phyloP scores from a whole-genome alignment of 495 filamentous ascomycete genomes.

The Xylaria flabelliformis region DNA sequence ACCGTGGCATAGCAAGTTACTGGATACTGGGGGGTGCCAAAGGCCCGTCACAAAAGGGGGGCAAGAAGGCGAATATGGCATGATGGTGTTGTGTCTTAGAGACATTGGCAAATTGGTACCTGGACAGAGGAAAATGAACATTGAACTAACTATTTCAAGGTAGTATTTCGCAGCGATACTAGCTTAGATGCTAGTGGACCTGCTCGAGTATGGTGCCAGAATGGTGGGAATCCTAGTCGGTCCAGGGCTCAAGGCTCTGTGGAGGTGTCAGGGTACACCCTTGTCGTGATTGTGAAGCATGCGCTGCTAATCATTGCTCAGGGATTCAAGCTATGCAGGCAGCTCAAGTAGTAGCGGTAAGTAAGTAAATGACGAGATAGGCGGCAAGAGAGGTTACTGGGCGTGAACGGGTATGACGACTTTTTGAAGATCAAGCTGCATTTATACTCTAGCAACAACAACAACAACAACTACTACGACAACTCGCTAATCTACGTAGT shows the following conservation, averaged over 20 bases:
- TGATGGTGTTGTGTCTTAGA: constrained; percentile 28
- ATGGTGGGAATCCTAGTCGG: constrained; percentile 28
- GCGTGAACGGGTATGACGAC: neutral
- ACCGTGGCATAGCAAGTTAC: constrained; percentile 21
- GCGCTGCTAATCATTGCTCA: constrained; percentile 45
- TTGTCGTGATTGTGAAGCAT: constrained; percentile 41
- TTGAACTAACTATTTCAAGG: constrained; percentile 24
- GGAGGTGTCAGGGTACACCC: constrained; percentile 40
- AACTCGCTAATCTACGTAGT: neutral
- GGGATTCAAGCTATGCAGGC: constrained; percentile 33
- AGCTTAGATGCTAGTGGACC: constrained; percentile 23
- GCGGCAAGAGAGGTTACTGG: neutral
- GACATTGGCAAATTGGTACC: constrained; percentile 27
- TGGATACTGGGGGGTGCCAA: constrained; percentile 19
- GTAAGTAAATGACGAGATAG: constrained; percentile 7
- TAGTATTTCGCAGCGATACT: constrained; percentile 22
- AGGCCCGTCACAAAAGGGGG: constrained; percentile 25
- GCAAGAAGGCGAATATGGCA: constrained; percentile 26
- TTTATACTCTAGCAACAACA: neutral
- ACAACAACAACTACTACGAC: neutral
- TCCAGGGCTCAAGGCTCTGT: constrained; percentile 36
- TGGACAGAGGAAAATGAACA: constrained; percentile 24
- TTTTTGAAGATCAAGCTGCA: neutral
- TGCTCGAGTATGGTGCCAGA: constrained; percentile 30
- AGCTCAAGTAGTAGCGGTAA: constrained; percentile 4